phyloP scores from a whole-genome alignment of 2,329 filamentous ascomycete species.

The Talaromyces sp. region DNA sequence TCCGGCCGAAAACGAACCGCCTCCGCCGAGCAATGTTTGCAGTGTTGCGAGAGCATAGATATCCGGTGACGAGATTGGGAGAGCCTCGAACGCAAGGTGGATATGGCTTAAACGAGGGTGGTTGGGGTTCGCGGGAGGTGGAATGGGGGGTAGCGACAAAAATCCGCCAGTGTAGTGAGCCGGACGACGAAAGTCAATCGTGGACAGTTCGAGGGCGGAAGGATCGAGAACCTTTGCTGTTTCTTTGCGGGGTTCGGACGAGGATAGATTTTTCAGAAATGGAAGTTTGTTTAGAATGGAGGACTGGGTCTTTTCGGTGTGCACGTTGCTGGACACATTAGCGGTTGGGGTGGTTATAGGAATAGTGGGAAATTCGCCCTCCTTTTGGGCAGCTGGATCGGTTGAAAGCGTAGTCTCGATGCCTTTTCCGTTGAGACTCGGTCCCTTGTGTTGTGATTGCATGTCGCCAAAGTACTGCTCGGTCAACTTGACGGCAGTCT shows the following conservation, averaged over 20 bases:
- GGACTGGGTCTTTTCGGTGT: slow-evolving; percentile 44
- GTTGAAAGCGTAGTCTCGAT: slow-evolving; percentile 48
- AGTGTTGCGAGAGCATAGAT: slow-evolving; percentile 95
- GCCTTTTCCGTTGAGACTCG: slow-evolving; percentile 48
- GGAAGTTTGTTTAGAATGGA: slow-evolving; percentile 75
- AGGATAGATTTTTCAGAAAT: slow-evolving; percentile 84
- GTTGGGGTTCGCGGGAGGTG: slow-evolving; percentile 69
- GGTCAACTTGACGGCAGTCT: slow-evolving; percentile 69
- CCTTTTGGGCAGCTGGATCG: slow-evolving; percentile 19
- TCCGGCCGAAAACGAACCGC: slow-evolving; percentile 92
- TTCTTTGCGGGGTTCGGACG: slow-evolving; percentile 57
- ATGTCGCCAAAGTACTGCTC: slow-evolving; percentile 91
- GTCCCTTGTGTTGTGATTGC: slow-evolving; percentile 48
- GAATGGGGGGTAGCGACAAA: slow-evolving; percentile 74
- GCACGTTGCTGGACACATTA: slow-evolving; percentile 26
- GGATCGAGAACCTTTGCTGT: slow-evolving; percentile 51
- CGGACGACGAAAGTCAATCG: slow-evolving; percentile 56
- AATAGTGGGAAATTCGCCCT: slow-evolving; percentile 28
- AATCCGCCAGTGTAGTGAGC: slow-evolving; percentile 93
- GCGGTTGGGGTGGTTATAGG: slow-evolving; percentile 38
- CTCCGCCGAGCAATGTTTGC: slow-evolving; percentile 90
- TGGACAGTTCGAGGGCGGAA: slow-evolving; percentile 35
- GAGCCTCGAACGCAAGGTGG: slow-evolving; percentile 90
- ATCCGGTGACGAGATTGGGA: slow-evolving; percentile 82
- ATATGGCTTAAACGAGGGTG: slow-evolving; percentile 82